Percentiles rank a stretch among this genome's conserved stretches.
phyloP scores from a whole-genome alignment of 257 asterid genomes.

The Solanum verrucosum region DNA sequence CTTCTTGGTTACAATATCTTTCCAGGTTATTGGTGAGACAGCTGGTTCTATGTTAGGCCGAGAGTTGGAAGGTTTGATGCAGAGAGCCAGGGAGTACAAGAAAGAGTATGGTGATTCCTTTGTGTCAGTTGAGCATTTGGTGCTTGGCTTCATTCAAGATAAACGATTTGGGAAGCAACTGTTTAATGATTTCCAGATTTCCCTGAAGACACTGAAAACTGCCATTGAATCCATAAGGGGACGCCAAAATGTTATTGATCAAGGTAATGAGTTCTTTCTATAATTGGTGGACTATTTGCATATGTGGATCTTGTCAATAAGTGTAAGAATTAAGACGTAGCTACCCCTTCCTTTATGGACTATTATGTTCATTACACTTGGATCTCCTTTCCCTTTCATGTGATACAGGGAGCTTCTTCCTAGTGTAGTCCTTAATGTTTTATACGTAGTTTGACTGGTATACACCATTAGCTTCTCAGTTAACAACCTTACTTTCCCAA shows the following conservation, averaged over 20 bases:
- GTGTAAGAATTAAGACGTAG: not conserved
- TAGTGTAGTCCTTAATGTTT: not conserved
- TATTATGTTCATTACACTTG: not conserved
- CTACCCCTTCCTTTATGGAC: not conserved
- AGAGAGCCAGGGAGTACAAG: constrained; percentile 79
- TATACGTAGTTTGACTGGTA: not conserved
- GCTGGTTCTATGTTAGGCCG: constrained; percentile 91
- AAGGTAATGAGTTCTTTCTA: constrained; percentile 34
- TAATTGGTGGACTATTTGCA: not conserved
- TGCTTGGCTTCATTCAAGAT: constrained; percentile 70
- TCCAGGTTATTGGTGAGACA: constrained; percentile 77
- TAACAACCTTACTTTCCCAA: not conserved
- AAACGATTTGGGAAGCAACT: constrained; percentile 78
- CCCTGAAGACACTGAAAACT: constrained; percentile 49
- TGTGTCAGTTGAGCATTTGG: constrained; percentile 91
- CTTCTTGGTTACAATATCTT: not conserved
- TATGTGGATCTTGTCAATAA: not conserved
- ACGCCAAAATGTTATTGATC: constrained; percentile 84
- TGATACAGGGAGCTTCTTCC: not conserved
- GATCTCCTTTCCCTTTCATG: not conserved
- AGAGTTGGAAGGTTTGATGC: constrained; percentile 71
- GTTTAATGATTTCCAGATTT: constrained; percentile 59
- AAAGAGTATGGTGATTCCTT: constrained; percentile 83
- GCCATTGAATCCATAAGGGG: constrained; percentile 85
- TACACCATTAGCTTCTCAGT: not conserved